Evolutionary conservation across 2,329 filamentous ascomycete genomes (phyloP), one percentile per base, ranked within the genome.

Genomic region (Coniochaeta sp.): DNA sequence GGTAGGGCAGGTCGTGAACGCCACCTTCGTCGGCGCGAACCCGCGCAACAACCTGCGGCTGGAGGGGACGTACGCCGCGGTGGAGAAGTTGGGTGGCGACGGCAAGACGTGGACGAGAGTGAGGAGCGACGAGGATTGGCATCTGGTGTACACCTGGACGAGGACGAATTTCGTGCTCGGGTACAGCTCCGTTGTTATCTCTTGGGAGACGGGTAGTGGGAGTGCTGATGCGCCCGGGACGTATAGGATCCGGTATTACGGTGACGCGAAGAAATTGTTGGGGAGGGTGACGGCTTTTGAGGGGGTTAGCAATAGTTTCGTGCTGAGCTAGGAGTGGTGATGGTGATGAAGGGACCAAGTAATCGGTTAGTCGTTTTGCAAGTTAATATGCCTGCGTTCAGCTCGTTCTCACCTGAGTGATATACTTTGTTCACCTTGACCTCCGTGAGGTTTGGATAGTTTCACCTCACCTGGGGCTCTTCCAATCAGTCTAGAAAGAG

Each of bases 11-110:
- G 73, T 72, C 0, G 78, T 89, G 26, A 78, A 70, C 4, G 87
- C 79, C 0, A 83, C 74, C 0, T 96, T 96, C 64, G 79, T 91
- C 1, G 91, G 87, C 16, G 91, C 91, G 4, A 96, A 96, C 61
- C 91, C 91, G 8, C 79, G 91, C 48, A 96, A 96, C 66, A 87
- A 95, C 56, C 77, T 96, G 40, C 80, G 83, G 2, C 80, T 90
- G 1, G 91, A 89, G 63, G 77, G 77, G 12, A 95, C 87, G 0
- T 96, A 85, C 63, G 86, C 86, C 0, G 81, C 86, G 0, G 80
- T 96, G 0, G 90, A 96, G 72, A 75, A 74, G 59, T 71, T 79
- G 20, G 66, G 77, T 14, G 55, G 59, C 12, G 62, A 61, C 18
- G 59, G 62, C 10, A 55, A 54, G 24, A 59, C 58, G 2, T 96